Conservation (phyloP, 2,329 filamentous ascomycete species). For the Parafenestella ontariensis region DNA sequence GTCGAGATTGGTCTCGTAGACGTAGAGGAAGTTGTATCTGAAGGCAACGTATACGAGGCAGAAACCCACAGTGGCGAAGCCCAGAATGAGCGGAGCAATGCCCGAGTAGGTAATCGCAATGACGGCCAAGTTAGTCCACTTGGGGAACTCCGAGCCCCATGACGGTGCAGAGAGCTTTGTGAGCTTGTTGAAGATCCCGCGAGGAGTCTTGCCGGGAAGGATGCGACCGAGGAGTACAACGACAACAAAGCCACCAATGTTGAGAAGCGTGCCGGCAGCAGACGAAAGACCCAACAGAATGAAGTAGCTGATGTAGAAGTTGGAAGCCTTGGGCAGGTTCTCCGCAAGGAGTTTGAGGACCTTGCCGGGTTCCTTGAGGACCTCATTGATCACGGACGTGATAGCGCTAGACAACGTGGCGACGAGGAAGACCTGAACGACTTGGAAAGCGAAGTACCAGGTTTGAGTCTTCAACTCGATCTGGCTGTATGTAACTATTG, state of each 20-base stretch:
- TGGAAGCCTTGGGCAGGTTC: slow-evolving; percentile 83
- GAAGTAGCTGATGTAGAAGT: slow-evolving; percentile 96
- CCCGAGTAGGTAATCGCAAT: slow-evolving; percentile 57
- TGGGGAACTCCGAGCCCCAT: slow-evolving; percentile 57
- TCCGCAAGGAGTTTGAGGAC: slow-evolving; percentile 71
- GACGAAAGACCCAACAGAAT: slow-evolving; percentile 75
- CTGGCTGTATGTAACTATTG: slow-evolving; percentile 48
- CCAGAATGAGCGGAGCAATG: slow-evolving; percentile 57
- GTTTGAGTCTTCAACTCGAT: slow-evolving; percentile 81
- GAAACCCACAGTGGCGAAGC: slow-evolving; percentile 55
- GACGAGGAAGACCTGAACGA: slow-evolving; percentile 93
- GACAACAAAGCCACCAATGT: slow-evolving; percentile 80
- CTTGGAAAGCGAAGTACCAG: slow-evolving; percentile 89
- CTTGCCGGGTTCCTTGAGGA: slow-evolving; percentile 67
- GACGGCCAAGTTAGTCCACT: slow-evolving; percentile 55
- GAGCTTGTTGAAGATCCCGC: slow-evolving; percentile 55
- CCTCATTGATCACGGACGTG: slow-evolving; percentile 61
- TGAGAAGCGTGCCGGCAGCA: slow-evolving; percentile 63
- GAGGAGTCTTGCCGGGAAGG: slow-evolving; percentile 55
- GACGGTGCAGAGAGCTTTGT: slow-evolving; percentile 52
- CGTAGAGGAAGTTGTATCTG: slow-evolving; percentile 59
- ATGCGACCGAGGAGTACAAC: slow-evolving; percentile 80
- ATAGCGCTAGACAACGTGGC: slow-evolving; percentile 83
- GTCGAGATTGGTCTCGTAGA: slow-evolving; percentile 56
- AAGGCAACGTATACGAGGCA: slow-evolving; percentile 56